Conservation (phyloP, 345 rosid species). For the Angophora floribunda region DNA sequence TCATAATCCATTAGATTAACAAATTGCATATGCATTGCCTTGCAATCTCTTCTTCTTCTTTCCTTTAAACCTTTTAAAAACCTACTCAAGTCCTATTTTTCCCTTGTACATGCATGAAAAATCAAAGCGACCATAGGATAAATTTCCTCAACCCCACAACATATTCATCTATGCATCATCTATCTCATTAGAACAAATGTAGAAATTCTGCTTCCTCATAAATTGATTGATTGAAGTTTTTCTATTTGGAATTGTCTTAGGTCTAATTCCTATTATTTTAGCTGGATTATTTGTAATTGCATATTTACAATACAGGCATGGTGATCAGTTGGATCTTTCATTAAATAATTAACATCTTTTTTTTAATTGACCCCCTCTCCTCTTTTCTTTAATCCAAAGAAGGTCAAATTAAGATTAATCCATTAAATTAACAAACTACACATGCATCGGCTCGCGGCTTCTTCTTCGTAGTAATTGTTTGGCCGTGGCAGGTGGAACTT, state of each 20-base stretch:
- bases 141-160: not conserved
- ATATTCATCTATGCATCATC: not conserved
- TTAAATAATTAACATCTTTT: too few relatives aligned
- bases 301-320: not conserved
- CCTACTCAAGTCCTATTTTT: too few relatives aligned
- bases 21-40: too few relatives aligned
- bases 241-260: too few relatives aligned
- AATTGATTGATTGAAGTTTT: too few relatives aligned
- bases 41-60: too few relatives aligned
- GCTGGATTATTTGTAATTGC: not conserved
- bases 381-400: too few relatives aligned
- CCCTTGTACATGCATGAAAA: too few relatives aligned
- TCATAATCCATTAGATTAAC: too few relatives aligned
- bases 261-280: not conserved
- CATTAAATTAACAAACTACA: not conserved
- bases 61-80: too few relatives aligned
- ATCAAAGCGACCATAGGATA: not conserved
- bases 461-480: not conserved
- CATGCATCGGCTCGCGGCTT: not conserved
- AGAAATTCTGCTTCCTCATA: not conserved
- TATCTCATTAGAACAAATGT: not conserved
- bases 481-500: not conserved
- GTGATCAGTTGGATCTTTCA: too few relatives aligned
- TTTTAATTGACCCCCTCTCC: too few relatives aligned
- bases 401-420: not conserved